phyloP scores from a whole-genome alignment of 2,329 filamentous ascomycete species.

The Dryadomyces quercus-mongolicae region DNA sequence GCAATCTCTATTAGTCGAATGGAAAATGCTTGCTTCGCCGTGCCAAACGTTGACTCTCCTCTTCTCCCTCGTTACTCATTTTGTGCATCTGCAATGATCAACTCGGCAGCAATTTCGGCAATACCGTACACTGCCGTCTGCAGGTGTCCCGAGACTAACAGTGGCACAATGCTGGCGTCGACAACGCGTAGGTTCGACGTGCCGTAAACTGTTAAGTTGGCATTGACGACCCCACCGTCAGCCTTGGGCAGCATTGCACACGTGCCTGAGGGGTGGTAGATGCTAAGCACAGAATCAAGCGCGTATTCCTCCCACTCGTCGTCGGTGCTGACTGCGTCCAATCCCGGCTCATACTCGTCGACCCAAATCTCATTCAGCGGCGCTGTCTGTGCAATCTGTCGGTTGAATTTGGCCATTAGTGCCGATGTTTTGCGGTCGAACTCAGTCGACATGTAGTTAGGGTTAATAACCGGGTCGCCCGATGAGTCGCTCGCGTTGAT shows the following conservation, averaged over 20 bases:
- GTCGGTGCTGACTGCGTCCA: conserved; percentile 8
- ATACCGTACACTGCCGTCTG: conserved; percentile 41
- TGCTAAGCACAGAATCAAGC: conserved; percentile 11
- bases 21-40: too few relatives aligned
- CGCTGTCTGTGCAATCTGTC: conserved; percentile 19
- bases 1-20: too few relatives aligned
- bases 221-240: conserved; percentile 24
- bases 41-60: too few relatives aligned
- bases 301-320: conserved; percentile 9
- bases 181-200: conserved; percentile 33
- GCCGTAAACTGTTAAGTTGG: conserved; percentile 33
- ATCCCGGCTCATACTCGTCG: conserved; percentile 22
- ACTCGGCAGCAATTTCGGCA: conserved; percentile 30
- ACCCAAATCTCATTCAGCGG: conserved; percentile 20
- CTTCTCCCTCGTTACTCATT: background rate
- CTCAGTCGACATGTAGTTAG: conserved; percentile 18
- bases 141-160: conserved; percentile 30
- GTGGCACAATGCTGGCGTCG: conserved; percentile 37
- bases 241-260: conserved; percentile 32
- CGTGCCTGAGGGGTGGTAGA: conserved; percentile 31
- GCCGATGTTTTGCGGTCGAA: conserved; percentile 18
- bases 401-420: conserved; percentile 17
- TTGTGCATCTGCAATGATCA: conserved; percentile 11
- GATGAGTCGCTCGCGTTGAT: conserved; percentile 21
- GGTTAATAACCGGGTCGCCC: conserved; percentile 21